These are phyloP conservation scores for Quercus dentata DNA, from an alignment of 306 rosid species.

Conservation along the genomic window DNA sequence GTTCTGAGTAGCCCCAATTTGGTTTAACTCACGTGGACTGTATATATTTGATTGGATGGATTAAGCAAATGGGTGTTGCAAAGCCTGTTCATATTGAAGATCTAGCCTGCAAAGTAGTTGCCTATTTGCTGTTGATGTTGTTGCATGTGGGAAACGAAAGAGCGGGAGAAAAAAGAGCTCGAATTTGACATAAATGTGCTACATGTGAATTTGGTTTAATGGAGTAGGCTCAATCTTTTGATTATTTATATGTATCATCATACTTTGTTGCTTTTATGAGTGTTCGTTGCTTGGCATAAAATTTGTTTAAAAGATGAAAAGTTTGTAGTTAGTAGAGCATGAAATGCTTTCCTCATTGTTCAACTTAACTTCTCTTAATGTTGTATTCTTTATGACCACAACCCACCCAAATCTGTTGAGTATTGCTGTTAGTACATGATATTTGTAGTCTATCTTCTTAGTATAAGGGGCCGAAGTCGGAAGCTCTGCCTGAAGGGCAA, in stretches of 20 bases:
- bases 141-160: slow-evolving; percentile 11
- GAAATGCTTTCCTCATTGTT: background rate
- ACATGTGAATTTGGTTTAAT: slow-evolving; percentile 38
- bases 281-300: slow-evolving; percentile 5
- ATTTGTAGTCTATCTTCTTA: too few relatives aligned
- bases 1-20: slow-evolving; percentile 30
- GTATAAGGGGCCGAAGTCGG: too few relatives aligned
- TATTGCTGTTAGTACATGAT: too few relatives aligned
- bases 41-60: slow-evolving; percentile 62
- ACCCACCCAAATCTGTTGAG: too few relatives aligned
- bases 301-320: background rate
- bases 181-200: slow-evolving; percentile 30
- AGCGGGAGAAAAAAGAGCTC: background rate
- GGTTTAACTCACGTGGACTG: slow-evolving; percentile 38
- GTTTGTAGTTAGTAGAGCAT: slow-evolving; percentile 1
- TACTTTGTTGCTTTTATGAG: slow-evolving; percentile 22
- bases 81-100: slow-evolving; percentile 21
- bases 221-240: slow-evolving; percentile 30
- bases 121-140: slow-evolving; percentile 30
- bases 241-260: slow-evolving; percentile 14
- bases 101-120: slow-evolving; percentile 33
- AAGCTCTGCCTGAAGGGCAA: too few relatives aligned
- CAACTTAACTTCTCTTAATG: background rate
- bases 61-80: slow-evolving; percentile 34
- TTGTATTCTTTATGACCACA: background rate